phyloP scores from a whole-genome alignment of 371 early-diverging fungal species.

The Chytridiales sp. region DNA sequence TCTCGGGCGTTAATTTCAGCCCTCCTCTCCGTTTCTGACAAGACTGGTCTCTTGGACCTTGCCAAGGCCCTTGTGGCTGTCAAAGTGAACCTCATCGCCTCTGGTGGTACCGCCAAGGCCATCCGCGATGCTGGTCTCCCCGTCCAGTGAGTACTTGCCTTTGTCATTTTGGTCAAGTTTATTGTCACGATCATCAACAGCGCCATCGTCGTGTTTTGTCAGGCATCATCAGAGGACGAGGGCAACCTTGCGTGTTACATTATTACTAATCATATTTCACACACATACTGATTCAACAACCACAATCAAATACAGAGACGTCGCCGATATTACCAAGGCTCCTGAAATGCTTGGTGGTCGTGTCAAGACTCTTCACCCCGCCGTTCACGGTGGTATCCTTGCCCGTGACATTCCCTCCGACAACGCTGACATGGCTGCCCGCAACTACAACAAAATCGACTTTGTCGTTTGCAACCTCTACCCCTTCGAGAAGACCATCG shows the following conservation, averaged over 20 bases:
- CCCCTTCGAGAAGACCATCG: slow-evolving; percentile 94
- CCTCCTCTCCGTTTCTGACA: slow-evolving; percentile 95
- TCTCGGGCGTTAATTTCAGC: too few relatives aligned
- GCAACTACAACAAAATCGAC: slow-evolving; percentile 89
- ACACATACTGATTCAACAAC: background rate
- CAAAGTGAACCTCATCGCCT: slow-evolving; percentile 84
- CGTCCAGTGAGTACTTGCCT: slow-evolving; percentile 63
- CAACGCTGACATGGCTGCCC: slow-evolving; percentile 80
- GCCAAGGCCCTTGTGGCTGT: slow-evolving; percentile 76
- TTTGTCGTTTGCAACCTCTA: slow-evolving; percentile 97
- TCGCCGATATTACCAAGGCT: slow-evolving; percentile 93
- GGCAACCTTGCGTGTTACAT: too few relatives aligned
- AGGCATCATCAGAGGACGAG: background rate
- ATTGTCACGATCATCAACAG: background rate
- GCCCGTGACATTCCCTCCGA: slow-evolving; percentile 87
- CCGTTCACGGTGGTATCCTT: slow-evolving; percentile 97
- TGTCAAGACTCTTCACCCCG: slow-evolving; percentile 98
- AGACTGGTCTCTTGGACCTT: slow-evolving; percentile 89
- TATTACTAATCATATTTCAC: slow-evolving; percentile 1
- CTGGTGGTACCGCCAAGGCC: slow-evolving; percentile 92
- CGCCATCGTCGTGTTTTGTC: background rate
- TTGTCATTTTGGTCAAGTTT: background rate
- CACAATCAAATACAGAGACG: slow-evolving; percentile 66
- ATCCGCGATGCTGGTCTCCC: slow-evolving; percentile 86
- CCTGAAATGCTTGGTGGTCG: slow-evolving; percentile 98